Conservation (phyloP, 176 grass and related monocot genomes). For the Ananas comosus region DNA sequence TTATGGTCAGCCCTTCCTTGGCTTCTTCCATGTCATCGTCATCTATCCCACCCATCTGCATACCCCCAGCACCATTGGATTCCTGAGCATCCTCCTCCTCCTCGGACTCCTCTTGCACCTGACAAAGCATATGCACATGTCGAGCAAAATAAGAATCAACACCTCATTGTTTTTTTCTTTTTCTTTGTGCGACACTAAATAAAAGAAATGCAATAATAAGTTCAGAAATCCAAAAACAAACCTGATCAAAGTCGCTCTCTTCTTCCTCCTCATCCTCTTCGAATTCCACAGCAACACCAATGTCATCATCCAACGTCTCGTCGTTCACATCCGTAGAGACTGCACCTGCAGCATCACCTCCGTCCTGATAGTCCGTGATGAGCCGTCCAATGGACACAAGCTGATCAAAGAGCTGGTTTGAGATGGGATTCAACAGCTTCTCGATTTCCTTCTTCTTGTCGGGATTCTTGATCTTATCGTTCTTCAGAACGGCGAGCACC, state of each 20-base stretch:
- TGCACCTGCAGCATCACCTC: slow-evolving; percentile 6
- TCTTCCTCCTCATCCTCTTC: slow-evolving; percentile 84
- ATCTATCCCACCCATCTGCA: slow-evolving; percentile 85
- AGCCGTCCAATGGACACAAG: slow-evolving; percentile 67
- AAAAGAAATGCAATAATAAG: not conserved
- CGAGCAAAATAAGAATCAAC: not conserved
- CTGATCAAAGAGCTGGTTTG: slow-evolving; percentile 76
- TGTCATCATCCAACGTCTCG: slow-evolving; percentile 54
- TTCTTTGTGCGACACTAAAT: not conserved
- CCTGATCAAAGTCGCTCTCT: slow-evolving; percentile 90
- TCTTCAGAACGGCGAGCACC: slow-evolving; percentile 69
- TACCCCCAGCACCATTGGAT: slow-evolving; percentile 46
- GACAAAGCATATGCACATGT: not conserved
- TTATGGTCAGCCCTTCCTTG: slow-evolving; percentile 48
- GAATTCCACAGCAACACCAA: slow-evolving; percentile 85
- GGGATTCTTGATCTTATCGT: slow-evolving; percentile 68
- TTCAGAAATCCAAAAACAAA: not conserved
- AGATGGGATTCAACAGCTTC: slow-evolving; percentile 65
- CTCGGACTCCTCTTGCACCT: slow-evolving; percentile 96
- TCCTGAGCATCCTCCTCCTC: slow-evolving; percentile 51
- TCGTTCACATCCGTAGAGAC: slow-evolving; percentile 39
- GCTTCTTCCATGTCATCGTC: slow-evolving; percentile 65
- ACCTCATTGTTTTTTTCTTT: too few relatives aligned
- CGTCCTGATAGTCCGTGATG: slow-evolving; percentile 71
- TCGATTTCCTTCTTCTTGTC: slow-evolving; percentile 97